Conservation (phyloP, 169 alveolate species). For the Plasmodium knowlesi region DNA sequence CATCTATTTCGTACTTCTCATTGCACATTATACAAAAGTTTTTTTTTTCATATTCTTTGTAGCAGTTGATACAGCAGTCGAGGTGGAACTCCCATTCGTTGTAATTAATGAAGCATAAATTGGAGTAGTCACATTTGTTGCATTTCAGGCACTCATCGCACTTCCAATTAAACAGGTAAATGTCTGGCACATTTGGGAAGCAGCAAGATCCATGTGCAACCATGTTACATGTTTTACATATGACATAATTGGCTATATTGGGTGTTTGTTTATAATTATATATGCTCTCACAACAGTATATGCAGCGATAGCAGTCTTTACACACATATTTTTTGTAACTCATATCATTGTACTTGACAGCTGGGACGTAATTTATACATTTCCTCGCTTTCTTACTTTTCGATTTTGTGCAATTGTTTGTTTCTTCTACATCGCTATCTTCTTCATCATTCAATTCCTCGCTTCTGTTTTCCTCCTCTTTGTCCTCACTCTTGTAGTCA, state of each 20-base stretch:
- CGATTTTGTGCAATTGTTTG: conserved; percentile 11
- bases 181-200: conserved; percentile 83
- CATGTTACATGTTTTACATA: conserved; percentile 81
- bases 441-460: conserved; percentile 19
- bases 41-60: conserved; percentile 79
- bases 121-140: conserved; percentile 83
- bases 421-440: conserved; percentile 66
- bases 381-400: conserved; percentile 33
- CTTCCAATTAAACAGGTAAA: conserved; percentile 81
- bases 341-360: conserved; percentile 40
- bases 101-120: conserved; percentile 78
- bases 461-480: background rate
- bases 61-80: conserved; percentile 81
- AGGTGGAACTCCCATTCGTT: conserved; percentile 84
- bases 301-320: conserved; percentile 76
- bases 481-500: conserved; percentile 20
- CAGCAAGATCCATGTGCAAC: conserved; percentile 87
- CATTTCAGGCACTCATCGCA: conserved; percentile 85
- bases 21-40: conserved; percentile 85
- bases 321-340: conserved; percentile 70
- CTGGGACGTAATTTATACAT: conserved; percentile 34
- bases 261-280: conserved; percentile 74
- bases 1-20: conserved; percentile 76
- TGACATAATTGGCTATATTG: conserved; percentile 74
- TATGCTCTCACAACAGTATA: conserved; percentile 74